Percentiles rank a stretch among this genome's conserved stretches.
phyloP scores from a whole-genome alignment of 225 moss, liverwort and hornwort genomes.

The Takakia lepidozioides region DNA sequence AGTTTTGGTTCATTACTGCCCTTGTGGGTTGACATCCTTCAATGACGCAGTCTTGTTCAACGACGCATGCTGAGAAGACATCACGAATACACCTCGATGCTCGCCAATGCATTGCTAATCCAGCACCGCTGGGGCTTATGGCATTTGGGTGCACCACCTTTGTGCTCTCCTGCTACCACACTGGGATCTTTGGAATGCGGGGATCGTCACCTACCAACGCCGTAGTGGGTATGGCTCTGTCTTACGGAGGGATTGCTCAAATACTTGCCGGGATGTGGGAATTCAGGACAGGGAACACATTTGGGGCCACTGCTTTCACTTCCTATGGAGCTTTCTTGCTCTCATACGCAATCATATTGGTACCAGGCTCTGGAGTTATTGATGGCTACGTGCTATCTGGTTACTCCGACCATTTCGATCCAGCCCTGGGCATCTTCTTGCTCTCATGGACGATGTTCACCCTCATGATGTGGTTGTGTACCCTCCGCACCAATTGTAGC shows the following conservation, averaged over 20 bases:
- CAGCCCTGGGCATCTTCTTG: conserved; percentile 39
- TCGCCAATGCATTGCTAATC: conserved; percentile 23
- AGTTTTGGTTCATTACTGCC: too few species aligned
- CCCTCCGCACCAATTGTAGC: conserved; percentile 29
- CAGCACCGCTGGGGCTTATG: conserved; percentile 52
- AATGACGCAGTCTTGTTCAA: too few species aligned
- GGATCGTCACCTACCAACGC: conserved; percentile 18
- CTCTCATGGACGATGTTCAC: conserved; percentile 47
- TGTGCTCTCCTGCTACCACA: conserved; percentile 56
- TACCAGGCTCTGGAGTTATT: conserved; percentile 40
- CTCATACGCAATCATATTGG: conserved; percentile 42
- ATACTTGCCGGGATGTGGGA: conserved; percentile 71
- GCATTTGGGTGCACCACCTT: conserved; percentile 47
- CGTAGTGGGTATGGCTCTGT: conserved; percentile 42
- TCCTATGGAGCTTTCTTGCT: conserved; percentile 67
- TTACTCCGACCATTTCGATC: too few species aligned
- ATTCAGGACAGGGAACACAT: conserved; percentile 53
- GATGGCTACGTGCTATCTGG: conserved; percentile 10
- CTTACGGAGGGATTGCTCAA: conserved; percentile 52
- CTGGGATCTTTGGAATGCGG: conserved; percentile 24
- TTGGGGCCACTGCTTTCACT: conserved; percentile 55
- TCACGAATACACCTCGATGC: too few species aligned
- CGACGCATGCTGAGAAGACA: too few species aligned
- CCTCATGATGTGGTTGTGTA: conserved; percentile 39
- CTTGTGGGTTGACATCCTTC: too few species aligned